Evolutionary conservation across 345 rosid species (phyloP).

Genomic region (Cardamine chenopodiifolia): DNA sequence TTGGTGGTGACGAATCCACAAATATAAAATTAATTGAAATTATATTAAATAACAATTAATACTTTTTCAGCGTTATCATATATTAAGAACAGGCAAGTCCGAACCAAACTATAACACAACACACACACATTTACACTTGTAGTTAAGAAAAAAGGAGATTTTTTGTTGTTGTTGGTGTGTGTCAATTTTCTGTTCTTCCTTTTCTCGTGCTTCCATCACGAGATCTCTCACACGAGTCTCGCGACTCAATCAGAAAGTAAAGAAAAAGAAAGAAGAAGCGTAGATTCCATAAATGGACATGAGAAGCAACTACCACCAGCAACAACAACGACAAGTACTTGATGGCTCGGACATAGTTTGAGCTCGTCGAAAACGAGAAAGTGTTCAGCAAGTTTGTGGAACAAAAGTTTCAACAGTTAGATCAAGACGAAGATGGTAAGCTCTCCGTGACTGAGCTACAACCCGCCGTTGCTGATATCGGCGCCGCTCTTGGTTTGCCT

Average conservation of each 20-base stretch:
- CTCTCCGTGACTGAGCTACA: constrained; percentile 83
- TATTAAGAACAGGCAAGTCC: constrained; percentile 26
- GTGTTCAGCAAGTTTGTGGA: constrained; percentile 78
- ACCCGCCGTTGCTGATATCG: constrained; percentile 95
- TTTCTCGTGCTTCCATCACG: constrained; percentile 45
- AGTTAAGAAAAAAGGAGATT: background rate
- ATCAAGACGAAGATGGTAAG: constrained; percentile 74
- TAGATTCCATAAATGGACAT: constrained; percentile 47
- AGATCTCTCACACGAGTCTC: constrained; percentile 41
- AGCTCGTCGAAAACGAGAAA: constrained; percentile 81
- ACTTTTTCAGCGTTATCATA: background rate
- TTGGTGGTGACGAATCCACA: constrained; percentile 34
- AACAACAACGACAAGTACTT: constrained; percentile 54
- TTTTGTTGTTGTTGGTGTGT: background rate
- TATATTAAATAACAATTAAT: background rate
- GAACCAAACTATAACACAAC: constrained; percentile 7
- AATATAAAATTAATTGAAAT: constrained; percentile 16
- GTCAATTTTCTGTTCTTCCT: constrained; percentile 25
- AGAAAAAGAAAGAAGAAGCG: constrained; percentile 23
- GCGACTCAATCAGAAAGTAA: constrained; percentile 9
- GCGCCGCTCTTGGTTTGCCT: constrained; percentile 92
- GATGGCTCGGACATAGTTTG: constrained; percentile 92
- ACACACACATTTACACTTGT: constrained; percentile 3
- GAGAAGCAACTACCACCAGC: constrained; percentile 28
- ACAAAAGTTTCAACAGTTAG: constrained; percentile 79